phyloP scores from a whole-genome alignment of 176 grass and related monocot genomes.

The Eremochloa ophiuroides region DNA sequence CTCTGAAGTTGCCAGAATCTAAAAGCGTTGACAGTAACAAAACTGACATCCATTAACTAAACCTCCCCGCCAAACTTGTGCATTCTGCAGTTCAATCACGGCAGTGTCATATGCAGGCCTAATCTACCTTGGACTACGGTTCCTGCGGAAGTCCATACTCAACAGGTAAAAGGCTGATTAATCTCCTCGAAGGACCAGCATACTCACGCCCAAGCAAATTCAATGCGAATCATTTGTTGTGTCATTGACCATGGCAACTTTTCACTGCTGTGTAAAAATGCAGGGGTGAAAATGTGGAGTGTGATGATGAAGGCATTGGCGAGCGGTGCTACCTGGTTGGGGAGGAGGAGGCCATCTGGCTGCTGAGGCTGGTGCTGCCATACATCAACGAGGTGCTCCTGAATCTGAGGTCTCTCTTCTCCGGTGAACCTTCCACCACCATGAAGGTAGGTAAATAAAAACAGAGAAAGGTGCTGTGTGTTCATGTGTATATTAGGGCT shows the following conservation, averaged over 20 bases:
- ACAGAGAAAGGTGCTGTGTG: neutral
- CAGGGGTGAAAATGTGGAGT: conserved; percentile 59
- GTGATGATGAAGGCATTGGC: conserved; percentile 29
- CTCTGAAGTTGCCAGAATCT: neutral
- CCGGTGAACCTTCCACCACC: conserved; percentile 83
- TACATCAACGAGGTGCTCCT: conserved; percentile 86
- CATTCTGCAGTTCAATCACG: conserved; percentile 62
- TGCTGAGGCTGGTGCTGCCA: conserved; percentile 75
- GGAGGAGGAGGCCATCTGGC: conserved; percentile 95
- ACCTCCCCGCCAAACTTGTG: neutral
- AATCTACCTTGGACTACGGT: conserved; percentile 76
- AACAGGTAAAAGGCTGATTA: conserved; percentile 45
- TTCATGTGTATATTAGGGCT: neutral
- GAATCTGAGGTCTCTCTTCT: conserved; percentile 69
- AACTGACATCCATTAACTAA: neutral
- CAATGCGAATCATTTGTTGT: neutral
- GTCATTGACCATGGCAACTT: neutral
- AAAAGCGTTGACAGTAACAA: neutral
- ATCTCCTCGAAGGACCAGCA: neutral
- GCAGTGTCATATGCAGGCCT: conserved; percentile 78
- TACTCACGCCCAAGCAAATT: neutral
- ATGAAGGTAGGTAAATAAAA: conserved; percentile 72
- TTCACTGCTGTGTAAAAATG: neutral
- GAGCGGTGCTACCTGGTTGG: conserved; percentile 57
- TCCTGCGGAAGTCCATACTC: conserved; percentile 72